Evolutionary conservation across 257 asterid species (phyloP).

Genomic region (Solanum raphanifolium): DNA sequence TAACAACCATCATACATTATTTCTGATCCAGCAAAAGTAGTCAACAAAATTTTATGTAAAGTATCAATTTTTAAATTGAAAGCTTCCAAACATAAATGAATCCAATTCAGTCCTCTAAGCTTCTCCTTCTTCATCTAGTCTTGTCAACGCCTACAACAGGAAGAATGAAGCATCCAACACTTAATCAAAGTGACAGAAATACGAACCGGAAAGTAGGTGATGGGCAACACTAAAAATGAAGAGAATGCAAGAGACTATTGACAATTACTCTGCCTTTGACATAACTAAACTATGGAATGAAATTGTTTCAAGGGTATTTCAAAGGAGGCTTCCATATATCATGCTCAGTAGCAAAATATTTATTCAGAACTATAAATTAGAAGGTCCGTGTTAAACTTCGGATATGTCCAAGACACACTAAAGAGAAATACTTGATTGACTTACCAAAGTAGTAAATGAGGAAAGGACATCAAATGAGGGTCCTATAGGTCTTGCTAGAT

Average conservation of each 20-base stretch:
- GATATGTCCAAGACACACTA: constrained; percentile 3
- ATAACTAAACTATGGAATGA: neutral
- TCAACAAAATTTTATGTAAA: neutral
- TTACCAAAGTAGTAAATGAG: constrained; percentile 52
- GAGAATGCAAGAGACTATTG: constrained; percentile 5
- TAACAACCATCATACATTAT: neutral
- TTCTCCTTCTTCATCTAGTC: constrained; percentile 84
- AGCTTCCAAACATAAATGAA: constrained; percentile 17
- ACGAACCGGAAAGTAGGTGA: constrained; percentile 11
- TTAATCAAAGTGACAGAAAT: constrained; percentile 22
- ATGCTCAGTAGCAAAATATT: neutral
- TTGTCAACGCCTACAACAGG: constrained; percentile 71
- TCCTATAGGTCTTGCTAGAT: constrained; percentile 74
- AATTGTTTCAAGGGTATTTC: neutral
- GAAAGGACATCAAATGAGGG: constrained; percentile 52
- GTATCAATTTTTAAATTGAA: constrained; percentile 4
- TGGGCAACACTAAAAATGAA: constrained; percentile 6
- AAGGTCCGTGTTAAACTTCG: constrained; percentile 7
- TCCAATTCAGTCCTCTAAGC: constrained; percentile 41
- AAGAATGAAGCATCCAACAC: constrained; percentile 40
- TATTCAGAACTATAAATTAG: neutral
- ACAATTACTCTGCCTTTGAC: neutral
- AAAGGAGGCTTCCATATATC: neutral
- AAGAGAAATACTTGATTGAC: constrained; percentile 23
- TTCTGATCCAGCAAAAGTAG: neutral